Percentiles rank a stretch among this genome's conserved stretches.
Conservation (phyloP, 495 filamentous ascomycete genomes). For the Penicillium antarcticum region DNA sequence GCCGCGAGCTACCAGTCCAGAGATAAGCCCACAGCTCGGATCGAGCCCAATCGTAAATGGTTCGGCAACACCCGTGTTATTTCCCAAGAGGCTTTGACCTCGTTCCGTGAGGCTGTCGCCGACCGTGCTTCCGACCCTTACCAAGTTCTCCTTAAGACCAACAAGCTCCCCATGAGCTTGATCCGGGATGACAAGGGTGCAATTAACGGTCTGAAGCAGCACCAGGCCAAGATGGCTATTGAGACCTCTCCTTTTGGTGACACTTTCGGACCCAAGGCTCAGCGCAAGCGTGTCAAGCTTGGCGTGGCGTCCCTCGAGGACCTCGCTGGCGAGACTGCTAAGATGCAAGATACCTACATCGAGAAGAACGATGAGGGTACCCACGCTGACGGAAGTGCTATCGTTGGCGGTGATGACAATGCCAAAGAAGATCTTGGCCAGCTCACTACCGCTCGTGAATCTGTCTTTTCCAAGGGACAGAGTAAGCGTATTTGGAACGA, state of each 20-base stretch:
- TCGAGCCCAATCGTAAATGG: constrained; percentile 93
- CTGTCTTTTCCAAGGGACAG: constrained; percentile 92
- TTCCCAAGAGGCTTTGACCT: constrained; percentile 62
- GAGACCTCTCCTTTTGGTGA: constrained; percentile 82
- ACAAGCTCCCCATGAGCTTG: constrained; percentile 86
- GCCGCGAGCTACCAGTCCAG: constrained; percentile 80
- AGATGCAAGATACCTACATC: constrained; percentile 74
- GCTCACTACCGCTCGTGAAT: constrained; percentile 70
- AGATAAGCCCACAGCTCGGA: constrained; percentile 75
- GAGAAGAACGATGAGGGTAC: constrained; percentile 72
- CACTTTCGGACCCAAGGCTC: constrained; percentile 89
- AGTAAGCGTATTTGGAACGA: constrained; percentile 98
- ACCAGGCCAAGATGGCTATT: constrained; percentile 90
- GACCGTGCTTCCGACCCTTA: constrained; percentile 89
- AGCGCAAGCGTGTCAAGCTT: constrained; percentile 87
- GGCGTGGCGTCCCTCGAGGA: constrained; percentile 76
- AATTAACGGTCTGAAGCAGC: constrained; percentile 80
- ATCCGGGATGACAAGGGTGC: constrained; percentile 59
- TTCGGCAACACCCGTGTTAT: constrained; percentile 73
- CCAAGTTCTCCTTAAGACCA: constrained; percentile 85
- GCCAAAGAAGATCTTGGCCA: constrained; percentile 44
- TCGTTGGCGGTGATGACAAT: constrained; percentile 49
- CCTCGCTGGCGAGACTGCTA: constrained; percentile 71
- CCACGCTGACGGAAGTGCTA: constrained; percentile 65
- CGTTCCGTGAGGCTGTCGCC: constrained; percentile 89